phyloP scores from a whole-genome alignment of 2,329 filamentous ascomycete species.

The Botrytis sinoallii region DNA sequence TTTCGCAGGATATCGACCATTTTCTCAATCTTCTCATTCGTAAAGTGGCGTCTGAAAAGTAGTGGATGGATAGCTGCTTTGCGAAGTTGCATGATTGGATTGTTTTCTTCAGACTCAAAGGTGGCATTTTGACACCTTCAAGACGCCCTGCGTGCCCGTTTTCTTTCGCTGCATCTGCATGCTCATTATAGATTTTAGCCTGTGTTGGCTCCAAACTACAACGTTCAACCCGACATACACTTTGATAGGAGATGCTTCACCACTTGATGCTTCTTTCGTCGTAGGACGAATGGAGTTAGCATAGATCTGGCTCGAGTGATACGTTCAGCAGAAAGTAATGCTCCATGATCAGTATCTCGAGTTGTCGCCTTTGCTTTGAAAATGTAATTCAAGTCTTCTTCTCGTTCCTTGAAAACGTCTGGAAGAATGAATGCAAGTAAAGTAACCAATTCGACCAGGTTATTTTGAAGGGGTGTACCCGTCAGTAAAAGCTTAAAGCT shows the following conservation, averaged over 20 bases:
- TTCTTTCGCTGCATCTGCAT: slow-evolving; percentile 62
- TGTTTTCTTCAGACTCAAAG: slow-evolving; percentile 56
- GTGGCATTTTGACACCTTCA: slow-evolving; percentile 48
- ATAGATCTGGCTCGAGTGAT: slow-evolving; percentile 86
- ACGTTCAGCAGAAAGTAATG: slow-evolving; percentile 80
- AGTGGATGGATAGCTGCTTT: slow-evolving; percentile 91
- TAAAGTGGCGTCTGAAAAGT: slow-evolving; percentile 79
- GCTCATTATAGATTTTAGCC: slow-evolving; percentile 66
- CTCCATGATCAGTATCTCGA: slow-evolving; percentile 73
- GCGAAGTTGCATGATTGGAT: slow-evolving; percentile 84
- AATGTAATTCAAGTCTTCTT: slow-evolving; percentile 77
- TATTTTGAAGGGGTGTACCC: slow-evolving; percentile 92
- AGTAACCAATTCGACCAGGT: slow-evolving; percentile 85
- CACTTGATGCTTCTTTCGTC: slow-evolving; percentile 90
- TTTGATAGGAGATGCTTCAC: slow-evolving; percentile 81
- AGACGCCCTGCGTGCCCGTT: slow-evolving; percentile 54
- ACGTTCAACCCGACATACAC: slow-evolving; percentile 70
- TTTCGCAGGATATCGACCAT: slow-evolving; percentile 77
- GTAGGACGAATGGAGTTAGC: slow-evolving; percentile 90
- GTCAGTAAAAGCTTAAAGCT: slow-evolving; percentile 84
- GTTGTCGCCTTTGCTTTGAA: slow-evolving; percentile 92
- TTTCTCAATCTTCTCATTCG: slow-evolving; percentile 68
- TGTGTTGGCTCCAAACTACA: slow-evolving; percentile 77
- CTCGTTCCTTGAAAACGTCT: slow-evolving; percentile 70
- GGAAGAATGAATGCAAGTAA: slow-evolving; percentile 95